Base-by-base conservation (phyloP, 176 grass and related monocot genomes). In the Echinochloa phyllopogon region DNA sequence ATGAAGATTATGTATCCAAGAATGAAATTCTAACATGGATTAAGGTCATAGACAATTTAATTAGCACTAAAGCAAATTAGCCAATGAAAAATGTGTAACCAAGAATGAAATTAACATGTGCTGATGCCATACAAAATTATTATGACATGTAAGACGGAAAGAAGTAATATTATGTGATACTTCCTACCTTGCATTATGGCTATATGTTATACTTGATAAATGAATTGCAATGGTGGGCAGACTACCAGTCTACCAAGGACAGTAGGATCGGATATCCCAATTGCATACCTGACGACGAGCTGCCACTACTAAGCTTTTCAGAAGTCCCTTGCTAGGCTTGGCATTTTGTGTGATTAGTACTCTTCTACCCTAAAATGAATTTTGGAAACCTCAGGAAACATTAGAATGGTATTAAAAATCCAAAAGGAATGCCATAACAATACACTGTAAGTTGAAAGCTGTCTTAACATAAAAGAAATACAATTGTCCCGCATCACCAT, bases 341-440 rank as follows among this genome's bases (percentile, higher is more conserved):
- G 90, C 83, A 71, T 98, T 92, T 85, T 79, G 87, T 21, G 96
- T 98, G 71, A 95, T 81, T 50, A 90, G 81, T 75, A 98, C 93
- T 86, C 69, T 94, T 88, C 68, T 92, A 20, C 91, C 93, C 96
- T 98, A 64, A 13, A 85, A 88, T 75, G 42, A 38, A 43, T 76
- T 89, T 83, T 48, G 4, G 8, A 78, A 65, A 88, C 69, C 2
- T 72, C 41, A 71, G 51, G 42, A 62, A 72, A 65, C 37, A 23
- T 36, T 81, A 71, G 53, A 47, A 71, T 50, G 66, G 33, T 43
- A 60, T 18, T 51, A 76, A 24, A 2, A 65, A 40, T 20, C 37
- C 37, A 84, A 75, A 60, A 77, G 10, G 6, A 71, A 81, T 64
- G 13, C 9, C 55, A 42, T 41, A 47, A 76, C 50, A 74, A 37